phyloP scores from a whole-genome alignment of 192 early-diverging fungal species.

The Backusella sp. region DNA sequence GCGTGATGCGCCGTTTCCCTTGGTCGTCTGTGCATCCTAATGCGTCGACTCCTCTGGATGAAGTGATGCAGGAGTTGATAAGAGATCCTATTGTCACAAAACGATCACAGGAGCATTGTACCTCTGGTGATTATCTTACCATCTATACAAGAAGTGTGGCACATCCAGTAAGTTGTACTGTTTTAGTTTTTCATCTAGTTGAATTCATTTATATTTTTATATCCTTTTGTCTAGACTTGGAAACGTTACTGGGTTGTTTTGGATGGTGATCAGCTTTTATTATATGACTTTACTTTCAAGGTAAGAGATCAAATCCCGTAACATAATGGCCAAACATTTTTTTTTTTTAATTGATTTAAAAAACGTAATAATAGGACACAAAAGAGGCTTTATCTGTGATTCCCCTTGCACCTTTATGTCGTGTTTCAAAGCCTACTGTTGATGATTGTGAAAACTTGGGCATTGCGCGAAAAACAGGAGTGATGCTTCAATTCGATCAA shows the following conservation, averaged over 20 bases:
- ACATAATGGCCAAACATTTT: not conserved
- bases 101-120: not conserved
- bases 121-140: constrained; percentile 1
- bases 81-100: not conserved
- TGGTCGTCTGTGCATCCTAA: not conserved
- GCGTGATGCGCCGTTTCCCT: not conserved
- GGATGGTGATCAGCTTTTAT: not conserved
- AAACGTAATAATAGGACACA: not conserved
- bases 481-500: constrained; percentile 14
- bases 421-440: constrained; percentile 1
- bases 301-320: not conserved
- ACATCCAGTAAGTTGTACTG: not conserved
- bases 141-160: constrained; percentile 15
- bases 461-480: not conserved
- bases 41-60: not conserved
- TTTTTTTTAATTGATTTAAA: not conserved
- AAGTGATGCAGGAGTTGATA: not conserved
- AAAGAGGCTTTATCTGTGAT: constrained; percentile 9
- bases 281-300: constrained; percentile 13
- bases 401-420: not conserved
- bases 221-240: constrained; percentile 16
- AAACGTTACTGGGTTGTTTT: constrained; percentile 13
- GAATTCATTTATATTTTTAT: not conserved
- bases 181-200: not conserved
- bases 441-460: constrained; percentile 17